These are phyloP conservation scores for Pseudopithomyces maydicus DNA, from an alignment of 2,329 filamentous ascomycete genomes.

Conservation along the genomic window DNA sequence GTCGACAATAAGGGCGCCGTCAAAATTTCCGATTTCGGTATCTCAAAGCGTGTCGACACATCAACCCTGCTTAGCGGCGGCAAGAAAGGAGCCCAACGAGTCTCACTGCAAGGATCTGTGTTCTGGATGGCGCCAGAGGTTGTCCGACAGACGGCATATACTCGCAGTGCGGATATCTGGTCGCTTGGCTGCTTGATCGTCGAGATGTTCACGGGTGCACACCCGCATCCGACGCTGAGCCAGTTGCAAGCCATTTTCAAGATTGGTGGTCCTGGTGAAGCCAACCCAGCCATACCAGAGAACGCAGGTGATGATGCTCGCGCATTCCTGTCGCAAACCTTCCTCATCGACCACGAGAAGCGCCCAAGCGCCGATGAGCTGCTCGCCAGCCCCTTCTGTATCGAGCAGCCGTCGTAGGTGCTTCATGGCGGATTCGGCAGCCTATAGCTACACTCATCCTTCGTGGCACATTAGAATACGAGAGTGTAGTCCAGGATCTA, in stretches of 20 bases:
- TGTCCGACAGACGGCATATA: conserved; percentile 96
- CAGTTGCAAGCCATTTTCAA: conserved; percentile 99
- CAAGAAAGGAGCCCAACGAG: conserved; percentile 51
- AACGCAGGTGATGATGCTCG: conserved; percentile 83
- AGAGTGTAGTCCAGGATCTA: background rate
- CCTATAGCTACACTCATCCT: too few relatives aligned
- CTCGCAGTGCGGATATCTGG: conserved; percentile 98
- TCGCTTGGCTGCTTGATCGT: conserved; percentile 94
- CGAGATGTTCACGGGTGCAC: conserved; percentile 97
- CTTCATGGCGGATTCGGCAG: too few relatives aligned
- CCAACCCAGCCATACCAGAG: conserved; percentile 86
- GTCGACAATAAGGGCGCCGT: conserved; percentile 99
- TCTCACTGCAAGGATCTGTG: conserved; percentile 92
- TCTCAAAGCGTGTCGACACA: conserved; percentile 95
- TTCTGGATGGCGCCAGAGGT: conserved; percentile 99
- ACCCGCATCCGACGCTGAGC: conserved; percentile 95
- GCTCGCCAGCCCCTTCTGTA: conserved; percentile 80
- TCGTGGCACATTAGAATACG: too few relatives aligned
- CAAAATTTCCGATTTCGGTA: conserved; percentile 99
- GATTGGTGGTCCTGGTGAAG: conserved; percentile 82
- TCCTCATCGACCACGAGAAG: conserved; percentile 93
- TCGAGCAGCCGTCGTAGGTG: conserved; percentile 59
- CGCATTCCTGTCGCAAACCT: conserved; percentile 83
- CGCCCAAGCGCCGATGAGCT: conserved; percentile 91
- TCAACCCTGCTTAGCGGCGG: conserved; percentile 71